phyloP scores from a whole-genome alignment of 2,329 filamentous ascomycete genomes.

The Fusarium begoniae region DNA sequence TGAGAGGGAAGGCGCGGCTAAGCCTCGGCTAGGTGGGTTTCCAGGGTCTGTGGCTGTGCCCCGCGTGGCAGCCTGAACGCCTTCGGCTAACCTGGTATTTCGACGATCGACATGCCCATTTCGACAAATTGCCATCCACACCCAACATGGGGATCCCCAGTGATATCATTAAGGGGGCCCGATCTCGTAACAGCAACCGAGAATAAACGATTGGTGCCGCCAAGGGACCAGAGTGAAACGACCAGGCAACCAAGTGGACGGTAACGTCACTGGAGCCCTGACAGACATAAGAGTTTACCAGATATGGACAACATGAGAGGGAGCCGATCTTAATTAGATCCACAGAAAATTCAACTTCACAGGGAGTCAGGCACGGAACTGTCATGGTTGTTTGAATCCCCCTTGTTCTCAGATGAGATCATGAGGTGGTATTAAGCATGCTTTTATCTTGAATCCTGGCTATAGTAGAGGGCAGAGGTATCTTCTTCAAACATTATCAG shows the following conservation, averaged over 20 bases:
- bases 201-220: conserved; percentile 11
- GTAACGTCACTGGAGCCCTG: conserved; percentile 35
- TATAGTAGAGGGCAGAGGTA: conserved; percentile 32
- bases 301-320: conserved; percentile 26
- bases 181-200: conserved; percentile 13
- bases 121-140: conserved; percentile 28
- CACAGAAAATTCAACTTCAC: conserved; percentile 12
- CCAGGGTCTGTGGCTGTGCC: conserved; percentile 31
- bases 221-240: conserved; percentile 3
- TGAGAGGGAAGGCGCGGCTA: conserved; percentile 18
- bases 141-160: conserved; percentile 33
- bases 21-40: conserved; percentile 3
- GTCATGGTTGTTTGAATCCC: conserved; percentile 14
- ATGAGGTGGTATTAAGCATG: conserved; percentile 37
- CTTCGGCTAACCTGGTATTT: conserved; percentile 32
- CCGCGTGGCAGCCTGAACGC: background rate
- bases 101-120: conserved; percentile 26
- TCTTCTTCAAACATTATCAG: conserved; percentile 38
- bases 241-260: background rate
- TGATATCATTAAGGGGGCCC: conserved; percentile 30
- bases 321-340: conserved; percentile 28
- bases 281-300: conserved; percentile 1
- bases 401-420: conserved; percentile 15
- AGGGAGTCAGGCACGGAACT: background rate
- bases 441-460: conserved; percentile 40